Percentiles rank a stretch among this genome's conserved stretches.
phyloP scores from a whole-genome alignment of 2,329 filamentous ascomycete genomes.

The Ambrosiella beaveri region DNA sequence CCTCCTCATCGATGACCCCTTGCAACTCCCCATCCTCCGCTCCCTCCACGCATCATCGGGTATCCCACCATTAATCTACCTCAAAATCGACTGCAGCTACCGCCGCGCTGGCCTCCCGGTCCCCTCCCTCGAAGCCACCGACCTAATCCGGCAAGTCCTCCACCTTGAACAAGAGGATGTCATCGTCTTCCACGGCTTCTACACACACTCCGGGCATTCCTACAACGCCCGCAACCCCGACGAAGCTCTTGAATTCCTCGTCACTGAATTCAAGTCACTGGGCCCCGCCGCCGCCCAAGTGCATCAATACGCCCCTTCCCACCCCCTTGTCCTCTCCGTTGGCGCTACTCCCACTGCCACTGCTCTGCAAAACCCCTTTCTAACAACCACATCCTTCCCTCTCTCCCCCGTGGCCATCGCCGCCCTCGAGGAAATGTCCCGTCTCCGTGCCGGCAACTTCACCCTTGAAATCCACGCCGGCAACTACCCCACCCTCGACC shows the following conservation, averaged over 20 bases:
- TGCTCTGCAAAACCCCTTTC: slow-evolving; percentile 38
- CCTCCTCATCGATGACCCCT: slow-evolving; percentile 52
- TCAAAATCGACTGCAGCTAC: slow-evolving; percentile 62
- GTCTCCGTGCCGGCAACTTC: slow-evolving; percentile 19
- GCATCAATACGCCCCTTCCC: slow-evolving; percentile 12
- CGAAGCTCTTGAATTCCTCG: slow-evolving; percentile 39
- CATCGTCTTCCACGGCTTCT: slow-evolving; percentile 43
- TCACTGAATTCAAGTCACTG: slow-evolving; percentile 37
- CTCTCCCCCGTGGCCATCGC: slow-evolving; percentile 18
- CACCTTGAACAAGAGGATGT: slow-evolving; percentile 23
- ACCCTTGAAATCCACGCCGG: slow-evolving; percentile 56
- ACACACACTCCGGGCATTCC: slow-evolving; percentile 56
- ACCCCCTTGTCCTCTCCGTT: slow-evolving; percentile 42
- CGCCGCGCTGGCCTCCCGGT: slow-evolving; percentile 50
- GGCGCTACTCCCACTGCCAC: slow-evolving; percentile 63
- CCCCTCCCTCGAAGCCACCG: slow-evolving; percentile 26
- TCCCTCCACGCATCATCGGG: slow-evolving; percentile 26
- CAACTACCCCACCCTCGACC: slow-evolving; percentile 57
- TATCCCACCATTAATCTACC: slow-evolving; percentile 37
- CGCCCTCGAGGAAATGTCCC: slow-evolving; percentile 19
- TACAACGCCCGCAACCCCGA: slow-evolving; percentile 41
- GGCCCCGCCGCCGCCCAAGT: slow-evolving; percentile 1
- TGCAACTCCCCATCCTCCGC: slow-evolving; percentile 36
- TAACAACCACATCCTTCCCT: slow-evolving; percentile 13
- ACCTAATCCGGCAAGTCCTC: slow-evolving; percentile 30